Percentiles rank a stretch among this genome's conserved stretches.
These are phyloP conservation scores for Brachypodium distachyon DNA, from an alignment of 202 grass and related monocot genomes.

Conservation along the genomic window DNA sequence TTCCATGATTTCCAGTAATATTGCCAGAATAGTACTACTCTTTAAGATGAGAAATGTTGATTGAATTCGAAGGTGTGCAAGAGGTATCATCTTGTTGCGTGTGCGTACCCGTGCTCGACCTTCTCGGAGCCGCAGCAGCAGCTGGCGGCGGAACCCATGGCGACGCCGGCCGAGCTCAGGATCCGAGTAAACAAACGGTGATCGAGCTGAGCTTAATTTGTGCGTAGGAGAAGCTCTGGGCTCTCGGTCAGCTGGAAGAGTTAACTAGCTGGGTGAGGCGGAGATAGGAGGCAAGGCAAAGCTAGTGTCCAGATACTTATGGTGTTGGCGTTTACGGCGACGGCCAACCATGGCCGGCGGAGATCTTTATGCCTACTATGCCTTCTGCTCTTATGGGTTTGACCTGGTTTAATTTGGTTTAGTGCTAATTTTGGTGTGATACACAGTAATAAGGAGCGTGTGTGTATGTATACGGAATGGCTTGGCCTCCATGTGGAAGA, in stretches of 20 bases:
- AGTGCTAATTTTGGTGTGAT: neutral
- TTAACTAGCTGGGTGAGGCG: neutral
- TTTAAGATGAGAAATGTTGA: too few relatives aligned
- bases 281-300: neutral
- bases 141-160: slow-evolving; percentile 40
- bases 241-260: neutral
- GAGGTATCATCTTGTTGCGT: neutral
- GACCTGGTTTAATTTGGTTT: neutral
- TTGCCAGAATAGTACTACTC: too few relatives aligned
- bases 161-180: neutral
- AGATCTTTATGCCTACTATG: neutral
- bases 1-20: too few relatives aligned
- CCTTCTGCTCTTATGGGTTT: neutral
- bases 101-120: slow-evolving; percentile 39
- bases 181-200: neutral
- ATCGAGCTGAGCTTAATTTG: neutral
- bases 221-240: too few relatives aligned
- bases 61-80: too few relatives aligned
- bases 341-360: neutral
- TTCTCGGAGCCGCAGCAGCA: slow-evolving; percentile 53
- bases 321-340: neutral
- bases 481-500: slow-evolving; percentile 14
- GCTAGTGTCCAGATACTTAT: neutral
- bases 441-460: too few relatives aligned
- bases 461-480: too few relatives aligned